Evolutionary conservation across 2,329 filamentous ascomycete species (phyloP).

Genomic region (Cucurbitaria berberidis): DNA sequence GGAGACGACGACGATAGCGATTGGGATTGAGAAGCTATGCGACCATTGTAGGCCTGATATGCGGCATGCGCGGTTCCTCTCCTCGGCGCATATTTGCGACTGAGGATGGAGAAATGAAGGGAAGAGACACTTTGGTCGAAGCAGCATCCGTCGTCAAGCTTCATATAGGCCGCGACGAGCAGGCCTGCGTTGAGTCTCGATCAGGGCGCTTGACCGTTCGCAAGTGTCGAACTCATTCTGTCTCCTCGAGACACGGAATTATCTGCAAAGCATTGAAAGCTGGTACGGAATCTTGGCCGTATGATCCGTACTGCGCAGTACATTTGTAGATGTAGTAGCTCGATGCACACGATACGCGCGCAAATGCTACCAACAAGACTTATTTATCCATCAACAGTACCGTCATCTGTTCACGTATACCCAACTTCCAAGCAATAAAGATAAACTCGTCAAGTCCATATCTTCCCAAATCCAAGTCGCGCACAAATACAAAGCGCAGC

Average conservation of each 20-base stretch:
- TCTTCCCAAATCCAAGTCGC: no score
- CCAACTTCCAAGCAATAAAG: no score
- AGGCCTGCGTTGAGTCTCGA: no score
- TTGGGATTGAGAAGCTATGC: conserved; percentile 59
- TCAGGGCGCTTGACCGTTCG: neutral
- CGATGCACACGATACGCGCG: neutral
- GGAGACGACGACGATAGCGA: conserved; percentile 62
- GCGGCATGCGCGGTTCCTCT: neutral
- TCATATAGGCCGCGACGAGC: no score
- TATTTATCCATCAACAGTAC: no score
- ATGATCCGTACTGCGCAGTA: neutral
- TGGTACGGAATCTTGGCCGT: neutral
- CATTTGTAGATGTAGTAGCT: neutral
- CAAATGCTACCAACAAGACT: neutral
- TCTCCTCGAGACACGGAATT: neutral
- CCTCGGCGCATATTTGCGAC: neutral
- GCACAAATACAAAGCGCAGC: no score
- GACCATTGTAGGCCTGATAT: neutral
- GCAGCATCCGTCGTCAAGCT: no score
- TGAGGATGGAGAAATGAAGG: neutral
- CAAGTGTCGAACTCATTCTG: neutral
- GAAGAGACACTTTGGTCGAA: no score
- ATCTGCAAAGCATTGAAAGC: neutral
- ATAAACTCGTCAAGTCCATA: no score
- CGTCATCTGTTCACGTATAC: no score